Base-by-base conservation (phyloP, 2,329 filamentous ascomycete species). In the Diaporthe longicolla region DNA sequence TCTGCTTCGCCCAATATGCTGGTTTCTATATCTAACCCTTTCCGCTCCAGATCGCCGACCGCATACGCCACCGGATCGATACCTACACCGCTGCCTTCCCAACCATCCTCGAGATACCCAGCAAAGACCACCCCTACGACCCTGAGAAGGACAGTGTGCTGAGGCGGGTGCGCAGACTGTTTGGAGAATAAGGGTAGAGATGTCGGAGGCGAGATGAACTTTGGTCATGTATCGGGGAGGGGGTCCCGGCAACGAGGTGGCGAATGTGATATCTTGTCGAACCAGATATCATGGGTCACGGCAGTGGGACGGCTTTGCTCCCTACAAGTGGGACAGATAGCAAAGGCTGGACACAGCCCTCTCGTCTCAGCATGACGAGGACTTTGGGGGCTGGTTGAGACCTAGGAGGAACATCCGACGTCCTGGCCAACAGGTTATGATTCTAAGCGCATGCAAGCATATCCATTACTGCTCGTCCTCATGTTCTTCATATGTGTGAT, bases 121-220 rank as follows among this genome's bases (percentile, higher is more conserved):
- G 95, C 86, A 99, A 99, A 88, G 97, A 99, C 83, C 97, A 99
- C 83, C 97, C 97, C 2, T 99, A 99, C 82, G 96, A 99, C 80
- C 97, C 97, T 0, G 97, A 99, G 85, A 99, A 99, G 88, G 97
- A 99, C 84, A 98, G 96, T 81, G 96, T 99, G 57, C 84, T 99
- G 85, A 94, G 95, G 85, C 90, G 97, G 78, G 97, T 99, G 59
- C 86, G 89, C 76, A 86, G 89, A 74, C 77, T 91, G 73, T 92
- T 92, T 85, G 91, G 91, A 78, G 91, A 95, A 86, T 95, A 90
- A 82, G 15, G 0, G 17, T 7, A 4, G 21, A 24, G 19, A 10
- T 37, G 32, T 9, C 6, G n/a, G 5, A n/a, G 26, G 21, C 17
- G 2, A 52, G 24, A 24, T 6, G 45, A 26, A 26, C 17, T 19